Conservation (phyloP, 2,329 filamentous ascomycete species). For the Microcyclosporella mali region DNA sequence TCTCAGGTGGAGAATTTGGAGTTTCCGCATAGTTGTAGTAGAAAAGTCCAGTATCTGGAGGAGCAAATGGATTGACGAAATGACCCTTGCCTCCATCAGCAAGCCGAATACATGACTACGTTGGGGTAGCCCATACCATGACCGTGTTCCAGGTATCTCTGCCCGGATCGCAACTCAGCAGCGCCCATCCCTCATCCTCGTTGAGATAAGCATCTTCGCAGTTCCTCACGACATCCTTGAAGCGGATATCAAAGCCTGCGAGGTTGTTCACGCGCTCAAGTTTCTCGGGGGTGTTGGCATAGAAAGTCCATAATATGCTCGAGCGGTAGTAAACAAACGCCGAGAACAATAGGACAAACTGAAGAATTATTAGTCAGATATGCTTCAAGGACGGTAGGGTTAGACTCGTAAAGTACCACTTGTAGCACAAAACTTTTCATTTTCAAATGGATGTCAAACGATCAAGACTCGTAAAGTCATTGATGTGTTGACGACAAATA, state of each 20-base stretch:
- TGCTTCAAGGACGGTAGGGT: too few relatives aligned
- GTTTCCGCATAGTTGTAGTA: slow-evolving; percentile 34
- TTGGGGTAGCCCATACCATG: too few relatives aligned
- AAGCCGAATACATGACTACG: too few relatives aligned
- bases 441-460: too few relatives aligned
- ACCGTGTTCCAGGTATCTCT: slow-evolving; percentile 43
- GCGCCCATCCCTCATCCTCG: slow-evolving; percentile 32
- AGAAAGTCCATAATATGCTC: slow-evolving; percentile 14
- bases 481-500: too few relatives aligned
- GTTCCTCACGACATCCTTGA: slow-evolving; percentile 34
- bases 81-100: slow-evolving; percentile 19
- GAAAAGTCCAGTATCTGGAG: slow-evolving; percentile 31
- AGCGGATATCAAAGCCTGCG: slow-evolving; percentile 28
- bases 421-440: too few relatives aligned
- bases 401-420: too few relatives aligned
- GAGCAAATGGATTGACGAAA: slow-evolving; percentile 22
- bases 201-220: slow-evolving; percentile 41
- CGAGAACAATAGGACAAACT: slow-evolving; percentile 12
- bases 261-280: slow-evolving; percentile 14
- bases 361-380: too few relatives aligned
- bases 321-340: slow-evolving; percentile 19
- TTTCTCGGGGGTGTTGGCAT: slow-evolving; percentile 16
- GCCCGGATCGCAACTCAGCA: slow-evolving; percentile 40
- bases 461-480: too few relatives aligned
- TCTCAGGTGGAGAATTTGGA: slow-evolving; percentile 10